Percentiles rank a stretch among this genome's conserved stretches.
phyloP scores from a whole-genome alignment of 2,329 filamentous ascomycete genomes.

The Cercospora brassicicola region DNA sequence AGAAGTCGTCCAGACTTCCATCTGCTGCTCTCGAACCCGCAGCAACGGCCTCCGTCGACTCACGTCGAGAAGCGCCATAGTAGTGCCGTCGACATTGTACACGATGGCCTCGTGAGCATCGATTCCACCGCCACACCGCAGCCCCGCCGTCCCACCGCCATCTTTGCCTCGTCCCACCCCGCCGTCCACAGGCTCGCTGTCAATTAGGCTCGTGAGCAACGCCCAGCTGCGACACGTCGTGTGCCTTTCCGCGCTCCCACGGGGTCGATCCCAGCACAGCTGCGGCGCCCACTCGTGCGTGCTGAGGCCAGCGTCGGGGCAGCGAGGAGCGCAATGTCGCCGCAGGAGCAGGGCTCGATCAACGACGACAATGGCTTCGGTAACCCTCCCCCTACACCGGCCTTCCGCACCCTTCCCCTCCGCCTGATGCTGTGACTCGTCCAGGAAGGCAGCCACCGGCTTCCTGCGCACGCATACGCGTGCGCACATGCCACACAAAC shows the following conservation, averaged over 20 bases:
- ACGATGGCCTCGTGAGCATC: not conserved
- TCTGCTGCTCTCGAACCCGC: not conserved
- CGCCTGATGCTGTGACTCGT: not conserved
- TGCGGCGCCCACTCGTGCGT: not conserved
- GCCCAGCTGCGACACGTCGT: slow-evolving; percentile 3
- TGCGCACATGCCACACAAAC: not conserved
- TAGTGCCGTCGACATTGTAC: not conserved
- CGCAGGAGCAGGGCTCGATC: not conserved
- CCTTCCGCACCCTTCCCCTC: not conserved
- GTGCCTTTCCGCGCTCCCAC: not conserved
- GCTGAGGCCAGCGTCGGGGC: not conserved
- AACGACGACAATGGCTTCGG: not conserved
- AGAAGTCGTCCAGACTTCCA: not conserved
- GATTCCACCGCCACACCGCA: not conserved
- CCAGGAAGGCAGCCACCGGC: not conserved
- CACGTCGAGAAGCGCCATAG: not conserved
- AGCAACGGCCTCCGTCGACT: not conserved
- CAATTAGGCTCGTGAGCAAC: slow-evolving; percentile 2
- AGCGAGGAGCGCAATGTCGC: slow-evolving; percentile 4
- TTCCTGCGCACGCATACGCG: slow-evolving; percentile 1
- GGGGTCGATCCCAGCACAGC: slow-evolving; percentile 1
- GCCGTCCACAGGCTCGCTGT: not conserved
- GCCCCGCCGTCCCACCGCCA: not conserved
- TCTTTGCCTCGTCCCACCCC: not conserved
- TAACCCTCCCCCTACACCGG: not conserved